phyloP scores from a whole-genome alignment of 2,329 filamentous ascomycete genomes.

The Claviceps lovelessii region DNA sequence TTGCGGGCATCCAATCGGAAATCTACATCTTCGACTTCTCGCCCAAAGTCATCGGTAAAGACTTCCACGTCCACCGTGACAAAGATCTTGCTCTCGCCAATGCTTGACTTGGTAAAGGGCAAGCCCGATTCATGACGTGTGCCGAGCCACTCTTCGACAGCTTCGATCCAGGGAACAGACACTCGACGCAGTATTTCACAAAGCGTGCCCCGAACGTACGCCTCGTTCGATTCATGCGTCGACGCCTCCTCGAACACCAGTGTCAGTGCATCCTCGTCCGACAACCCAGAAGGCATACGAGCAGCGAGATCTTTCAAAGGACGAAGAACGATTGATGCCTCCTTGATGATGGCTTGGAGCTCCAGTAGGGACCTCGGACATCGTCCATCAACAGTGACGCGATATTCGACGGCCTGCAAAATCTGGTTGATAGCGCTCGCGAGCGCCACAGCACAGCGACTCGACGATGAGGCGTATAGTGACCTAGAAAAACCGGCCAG shows the following conservation, averaged over 20 bases:
- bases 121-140: slow-evolving; percentile 44
- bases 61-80: slow-evolving; percentile 41
- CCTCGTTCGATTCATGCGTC: slow-evolving; percentile 47
- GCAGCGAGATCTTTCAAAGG: slow-evolving; percentile 38
- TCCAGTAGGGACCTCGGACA: slow-evolving; percentile 35
- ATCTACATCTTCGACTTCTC: slow-evolving; percentile 42
- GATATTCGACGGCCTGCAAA: slow-evolving; percentile 33
- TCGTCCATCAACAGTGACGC: slow-evolving; percentile 29
- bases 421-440: slow-evolving; percentile 34
- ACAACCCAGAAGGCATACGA: slow-evolving; percentile 26
- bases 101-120: slow-evolving; percentile 32
- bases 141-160: slow-evolving; percentile 63
- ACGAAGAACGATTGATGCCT: slow-evolving; percentile 32
- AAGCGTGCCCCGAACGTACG: slow-evolving; percentile 47
- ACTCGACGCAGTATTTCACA: slow-evolving; percentile 51
- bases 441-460: slow-evolving; percentile 36
- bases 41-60: slow-evolving; percentile 44
- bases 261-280: slow-evolving; percentile 50
- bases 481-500: slow-evolving; percentile 32
- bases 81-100: slow-evolving; percentile 39
- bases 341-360: slow-evolving; percentile 35
- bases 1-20: slow-evolving; percentile 48
- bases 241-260: slow-evolving; percentile 47
- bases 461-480: slow-evolving; percentile 29
- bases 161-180: slow-evolving; percentile 50